Conservation (phyloP, 768 basidiomycete species). For the Tephrocybe sp. region DNA sequence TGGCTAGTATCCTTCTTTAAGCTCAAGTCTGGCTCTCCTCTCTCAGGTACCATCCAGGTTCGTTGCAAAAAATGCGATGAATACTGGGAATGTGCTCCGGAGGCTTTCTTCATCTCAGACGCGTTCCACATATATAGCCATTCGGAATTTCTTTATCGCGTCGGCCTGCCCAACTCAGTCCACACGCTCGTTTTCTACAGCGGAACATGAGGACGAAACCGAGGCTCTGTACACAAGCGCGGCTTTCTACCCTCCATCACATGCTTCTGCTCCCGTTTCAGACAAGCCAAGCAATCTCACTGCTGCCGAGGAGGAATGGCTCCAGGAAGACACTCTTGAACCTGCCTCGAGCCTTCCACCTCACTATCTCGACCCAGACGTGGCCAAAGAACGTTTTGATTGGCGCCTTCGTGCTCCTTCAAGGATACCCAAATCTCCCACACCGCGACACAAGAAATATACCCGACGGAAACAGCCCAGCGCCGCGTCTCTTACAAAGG, state of each 20-base stretch:
- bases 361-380: constrained; percentile 8
- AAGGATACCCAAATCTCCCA: constrained; percentile 23
- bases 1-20: neutral
- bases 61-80: constrained; percentile 13
- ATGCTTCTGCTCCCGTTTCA: neutral
- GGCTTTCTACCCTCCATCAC: constrained; percentile 1
- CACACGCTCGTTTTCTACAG: constrained; percentile 6
- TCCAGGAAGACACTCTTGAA: constrained; percentile 28
- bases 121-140: constrained; percentile 14
- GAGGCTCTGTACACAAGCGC: constrained; percentile 14
- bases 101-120: constrained; percentile 8
- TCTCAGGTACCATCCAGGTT: constrained; percentile 1
- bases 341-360: constrained; percentile 1
- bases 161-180: constrained; percentile 15
- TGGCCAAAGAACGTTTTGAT: constrained; percentile 44
- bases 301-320: constrained; percentile 37
- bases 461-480: constrained; percentile 39
- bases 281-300: constrained; percentile 7
- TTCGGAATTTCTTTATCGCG: constrained; percentile 19
- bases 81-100: constrained; percentile 4
- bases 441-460: constrained; percentile 16
- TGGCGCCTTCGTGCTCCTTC: constrained; percentile 60
- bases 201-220: constrained; percentile 8
- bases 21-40: constrained; percentile 12
- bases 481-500: constrained; percentile 26